Evolutionary conservation across 768 basidiomycete species (phyloP), one percentile per base, ranked within the genome.

Genomic region (Agaricus sinodeliciosus): DNA sequence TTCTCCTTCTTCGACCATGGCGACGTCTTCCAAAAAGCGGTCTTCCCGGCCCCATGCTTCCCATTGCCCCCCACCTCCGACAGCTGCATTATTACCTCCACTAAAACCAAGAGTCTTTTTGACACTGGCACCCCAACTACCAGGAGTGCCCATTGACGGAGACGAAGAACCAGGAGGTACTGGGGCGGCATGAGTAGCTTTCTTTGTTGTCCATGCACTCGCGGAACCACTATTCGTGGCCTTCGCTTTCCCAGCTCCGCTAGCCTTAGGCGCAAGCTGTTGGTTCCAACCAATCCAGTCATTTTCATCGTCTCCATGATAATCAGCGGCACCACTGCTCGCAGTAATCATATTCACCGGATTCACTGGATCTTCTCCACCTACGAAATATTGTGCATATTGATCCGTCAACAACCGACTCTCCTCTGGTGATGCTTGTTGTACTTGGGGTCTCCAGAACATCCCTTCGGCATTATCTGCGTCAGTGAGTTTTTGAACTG

Each of bases 201-300:
- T 62, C 55, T 61, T 64, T 9, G 50, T 18, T 28, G 27, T 58
- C 64, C 63, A 65, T 11, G 56, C 63, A 47, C 62, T 63, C 51
- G 34, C 22, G 39, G 52, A 19, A 25, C 46, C 35, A 8, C 15
- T 41, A 37, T 48, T 52, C 9, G 54, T 16, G 15, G 47, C 22
- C 16, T 34, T 45, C 35, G 18, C 12, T 28, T 54, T 56, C 9
- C 4, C 44, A 7, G 13, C 18, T 36, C 12, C 46, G 42, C 48
- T 47, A 4, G 31, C 40, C 40, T 41, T 31, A 35, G 42, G 8
- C 36, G 22, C 11, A 18, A 46, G 34, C 15, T 36, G 43, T 15
- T 26, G 27, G 18, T 36, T 22, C 55, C 58, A 53, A 40, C 49
- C 25, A 48, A 39, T 8, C 49, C 54, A 46, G 22, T 48, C 57